Evolutionary conservation across 2,329 filamentous ascomycete genomes (phyloP).

Genomic region (Aspergillus phoenicis): DNA sequence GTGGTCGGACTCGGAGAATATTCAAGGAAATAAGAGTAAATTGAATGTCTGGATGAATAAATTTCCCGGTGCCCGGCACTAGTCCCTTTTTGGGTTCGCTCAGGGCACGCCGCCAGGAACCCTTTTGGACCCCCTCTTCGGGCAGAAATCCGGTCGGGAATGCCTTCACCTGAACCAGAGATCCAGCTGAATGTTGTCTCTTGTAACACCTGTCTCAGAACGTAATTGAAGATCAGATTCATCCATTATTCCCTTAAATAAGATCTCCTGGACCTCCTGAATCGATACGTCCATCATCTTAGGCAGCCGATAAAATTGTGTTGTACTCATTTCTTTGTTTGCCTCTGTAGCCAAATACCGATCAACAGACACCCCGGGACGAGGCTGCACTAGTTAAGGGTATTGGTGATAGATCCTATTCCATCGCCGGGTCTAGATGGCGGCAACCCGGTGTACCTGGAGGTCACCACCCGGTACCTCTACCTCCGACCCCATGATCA

Average conservation of each 20-base stretch:
- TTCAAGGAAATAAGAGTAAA: too few relatives aligned
- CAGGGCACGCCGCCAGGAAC: neutral
- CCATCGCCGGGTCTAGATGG: neutral
- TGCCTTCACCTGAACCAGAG: too few relatives aligned
- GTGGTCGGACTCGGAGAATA: too few relatives aligned
- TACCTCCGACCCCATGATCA: neutral
- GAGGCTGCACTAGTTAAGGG: neutral
- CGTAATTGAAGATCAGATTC: too few relatives aligned
- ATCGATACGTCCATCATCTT: neutral
- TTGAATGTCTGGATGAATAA: neutral
- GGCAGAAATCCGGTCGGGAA: too few relatives aligned
- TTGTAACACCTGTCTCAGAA: too few relatives aligned
- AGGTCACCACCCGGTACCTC: neutral
- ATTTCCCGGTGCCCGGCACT: neutral
- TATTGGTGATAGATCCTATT: neutral
- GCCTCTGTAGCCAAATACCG: neutral
- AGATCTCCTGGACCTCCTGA: neutral
- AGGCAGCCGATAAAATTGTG: neutral
- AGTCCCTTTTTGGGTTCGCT: neutral
- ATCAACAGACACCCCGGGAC: neutral
- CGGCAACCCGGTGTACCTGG: neutral
- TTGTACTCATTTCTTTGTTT: neutral
- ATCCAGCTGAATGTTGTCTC: too few relatives aligned
- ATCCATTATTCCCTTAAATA: too few relatives aligned
- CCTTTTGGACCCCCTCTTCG: too few relatives aligned